Conservation (phyloP, 2,329 filamentous ascomycete species). For the Apiospora marii region DNA sequence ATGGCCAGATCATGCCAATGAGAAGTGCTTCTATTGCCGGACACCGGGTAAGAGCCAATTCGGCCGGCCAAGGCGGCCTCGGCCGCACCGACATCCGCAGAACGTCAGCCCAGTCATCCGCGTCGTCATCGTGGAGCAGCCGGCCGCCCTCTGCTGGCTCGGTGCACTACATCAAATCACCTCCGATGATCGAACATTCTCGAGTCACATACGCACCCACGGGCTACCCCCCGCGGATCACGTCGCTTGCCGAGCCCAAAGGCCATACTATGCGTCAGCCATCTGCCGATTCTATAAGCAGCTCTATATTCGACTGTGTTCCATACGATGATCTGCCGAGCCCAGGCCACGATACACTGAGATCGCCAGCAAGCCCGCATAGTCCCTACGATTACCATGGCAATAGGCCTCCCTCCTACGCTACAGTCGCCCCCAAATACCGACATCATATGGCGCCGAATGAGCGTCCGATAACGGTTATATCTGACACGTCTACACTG, state of each 20-base stretch:
- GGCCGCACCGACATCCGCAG: not conserved
- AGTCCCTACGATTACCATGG: slow-evolving; percentile 27
- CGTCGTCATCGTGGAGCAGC: not conserved
- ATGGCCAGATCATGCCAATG: slow-evolving; percentile 14
- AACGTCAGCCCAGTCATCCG: not conserved
- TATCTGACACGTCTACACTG: not conserved
- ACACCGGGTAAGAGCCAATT: not conserved
- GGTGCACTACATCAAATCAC: not conserved
- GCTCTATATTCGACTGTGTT: slow-evolving; percentile 45
- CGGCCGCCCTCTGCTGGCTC: slow-evolving; percentile 2
- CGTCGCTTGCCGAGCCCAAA: slow-evolving; percentile 34
- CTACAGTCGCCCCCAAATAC: slow-evolving; percentile 9
- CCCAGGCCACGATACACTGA: slow-evolving; percentile 30
- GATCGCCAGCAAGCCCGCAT: slow-evolving; percentile 31
- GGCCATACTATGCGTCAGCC: slow-evolving; percentile 38
- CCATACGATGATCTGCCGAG: slow-evolving; percentile 38
- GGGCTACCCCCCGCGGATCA: slow-evolving; percentile 37
- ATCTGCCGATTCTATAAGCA: slow-evolving; percentile 47
- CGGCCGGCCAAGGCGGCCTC: not conserved
- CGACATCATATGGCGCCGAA: not conserved
- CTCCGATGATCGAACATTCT: not conserved
- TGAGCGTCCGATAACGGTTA: not conserved
- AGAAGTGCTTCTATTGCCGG: not conserved
- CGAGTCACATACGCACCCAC: not conserved
- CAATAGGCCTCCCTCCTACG: slow-evolving; percentile 1